phyloP scores from a whole-genome alignment of 345 rosid species.

The Eucalyptus tenuipes region DNA sequence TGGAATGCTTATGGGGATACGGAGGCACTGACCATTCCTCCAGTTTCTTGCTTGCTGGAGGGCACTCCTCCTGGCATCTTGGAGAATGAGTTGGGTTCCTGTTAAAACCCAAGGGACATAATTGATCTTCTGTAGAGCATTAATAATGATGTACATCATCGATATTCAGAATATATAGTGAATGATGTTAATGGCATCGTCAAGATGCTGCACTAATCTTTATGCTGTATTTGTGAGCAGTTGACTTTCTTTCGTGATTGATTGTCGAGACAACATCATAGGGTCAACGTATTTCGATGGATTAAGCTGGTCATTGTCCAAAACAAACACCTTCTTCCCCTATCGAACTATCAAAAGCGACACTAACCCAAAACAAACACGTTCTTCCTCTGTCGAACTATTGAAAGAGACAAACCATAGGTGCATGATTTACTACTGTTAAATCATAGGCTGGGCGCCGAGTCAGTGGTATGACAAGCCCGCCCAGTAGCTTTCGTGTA shows the following conservation, averaged over 20 bases:
- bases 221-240: background rate
- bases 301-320: background rate
- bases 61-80: background rate
- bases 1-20: constrained; percentile 81
- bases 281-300: background rate
- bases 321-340: background rate
- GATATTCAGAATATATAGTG: background rate
- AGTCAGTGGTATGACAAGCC: background rate
- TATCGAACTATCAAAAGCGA: background rate
- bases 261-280: background rate
- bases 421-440: background rate
- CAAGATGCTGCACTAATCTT: background rate
- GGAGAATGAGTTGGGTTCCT: background rate
- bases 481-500: background rate
- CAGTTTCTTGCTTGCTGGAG: constrained; percentile 17
- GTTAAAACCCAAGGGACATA: background rate
- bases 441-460: background rate
- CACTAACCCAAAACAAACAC: background rate
- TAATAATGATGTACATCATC: background rate
- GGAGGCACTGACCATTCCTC: constrained; percentile 21
- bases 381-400: background rate
- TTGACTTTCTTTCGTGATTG: background rate
- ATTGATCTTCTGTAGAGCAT: background rate
- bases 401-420: background rate
- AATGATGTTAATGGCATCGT: background rate